phyloP scores from a whole-genome alignment of 352 stramenopile genomes.

The Aphanomyces invadans region DNA sequence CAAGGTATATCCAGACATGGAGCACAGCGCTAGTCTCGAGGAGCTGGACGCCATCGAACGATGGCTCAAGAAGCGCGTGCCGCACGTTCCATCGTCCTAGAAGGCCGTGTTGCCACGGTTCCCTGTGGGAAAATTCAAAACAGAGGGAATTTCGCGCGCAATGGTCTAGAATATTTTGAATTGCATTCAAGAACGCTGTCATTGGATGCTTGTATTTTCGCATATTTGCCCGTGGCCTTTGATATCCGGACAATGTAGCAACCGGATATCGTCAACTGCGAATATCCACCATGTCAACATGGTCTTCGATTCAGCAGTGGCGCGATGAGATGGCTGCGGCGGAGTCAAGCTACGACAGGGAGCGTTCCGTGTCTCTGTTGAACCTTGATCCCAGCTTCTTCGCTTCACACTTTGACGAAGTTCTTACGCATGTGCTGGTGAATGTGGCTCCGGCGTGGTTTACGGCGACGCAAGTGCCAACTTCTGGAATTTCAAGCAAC shows the following conservation, averaged over 20 bases:
- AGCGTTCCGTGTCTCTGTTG: not conserved
- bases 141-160: not conserved
- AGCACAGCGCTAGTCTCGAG: constrained; percentile 52
- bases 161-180: not conserved
- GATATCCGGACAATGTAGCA: not conserved
- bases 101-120: not conserved
- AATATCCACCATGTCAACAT: not conserved
- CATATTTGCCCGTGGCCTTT: not conserved
- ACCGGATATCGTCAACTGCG: not conserved
- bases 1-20: constrained; percentile 52
- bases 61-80: constrained; percentile 54
- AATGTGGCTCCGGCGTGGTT: constrained; percentile 15
- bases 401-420: not conserved
- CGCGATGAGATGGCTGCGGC: constrained; percentile 5
- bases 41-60: constrained; percentile 57
- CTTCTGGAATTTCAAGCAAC: not conserved
- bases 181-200: not conserved
- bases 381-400: not conserved
- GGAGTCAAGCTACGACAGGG: constrained; percentile 6
- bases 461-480: not conserved
- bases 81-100: constrained; percentile 12
- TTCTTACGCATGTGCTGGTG: not conserved
- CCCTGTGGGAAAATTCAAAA: not conserved
- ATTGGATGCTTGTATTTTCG: not conserved
- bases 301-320: not conserved